Base-by-base conservation (phyloP, 768 basidiomycete genomes). In the Cystofilobasidium bisporidii region DNA sequence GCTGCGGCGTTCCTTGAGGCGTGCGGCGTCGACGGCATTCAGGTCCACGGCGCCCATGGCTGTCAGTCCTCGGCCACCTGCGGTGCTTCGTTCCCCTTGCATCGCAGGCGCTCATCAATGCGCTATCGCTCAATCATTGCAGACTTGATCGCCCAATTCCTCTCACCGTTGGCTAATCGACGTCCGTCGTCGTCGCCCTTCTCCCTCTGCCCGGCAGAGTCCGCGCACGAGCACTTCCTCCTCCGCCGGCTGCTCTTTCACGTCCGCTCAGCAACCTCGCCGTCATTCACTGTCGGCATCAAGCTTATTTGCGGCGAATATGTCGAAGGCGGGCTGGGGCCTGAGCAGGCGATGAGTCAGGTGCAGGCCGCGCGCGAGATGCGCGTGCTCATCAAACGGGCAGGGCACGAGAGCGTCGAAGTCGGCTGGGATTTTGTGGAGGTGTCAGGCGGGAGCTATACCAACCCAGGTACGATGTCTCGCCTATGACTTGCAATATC, bases 361-460 rank as follows among this genome's bases (percentile, higher is more conserved):
- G 50, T 64, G 33, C 14, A 15, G 17, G 48, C 24, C 14, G 63
- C 33, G 18, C 26, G 63, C 24, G 26, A 38, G 11, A 64, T 64
- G 48, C 18, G 24, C 3, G 48, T 36, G 9, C 6, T 5, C 14
- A 20, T 56, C 32, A 28, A 3, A 22, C 30, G 62, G 47, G 77
- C 22, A 74, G 80, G 45, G 83, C 91, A 33, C 82, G 86, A 0
- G 74, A 75, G 45, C 89, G 88, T 85, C 81, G 81, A 1, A 77
- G n/a, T n/a, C n/a, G 78, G 22, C 73, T 93, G 6, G n/a, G 91
- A 94, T 75, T 87, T 91, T 73, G 84, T 94, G 61, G 91, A 94
- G 76, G 83, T 94, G 68, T 89, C 86, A 64, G 91, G 91, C 1
- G 91, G 91, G 0, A 85, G 86, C 74, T 94, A 93, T 71, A 88